Evolutionary conservation across 1,284 basidiomycete species (phyloP), one percentile per base, ranked within the genome.

Genomic region (Cronartium quercuum): DNA sequence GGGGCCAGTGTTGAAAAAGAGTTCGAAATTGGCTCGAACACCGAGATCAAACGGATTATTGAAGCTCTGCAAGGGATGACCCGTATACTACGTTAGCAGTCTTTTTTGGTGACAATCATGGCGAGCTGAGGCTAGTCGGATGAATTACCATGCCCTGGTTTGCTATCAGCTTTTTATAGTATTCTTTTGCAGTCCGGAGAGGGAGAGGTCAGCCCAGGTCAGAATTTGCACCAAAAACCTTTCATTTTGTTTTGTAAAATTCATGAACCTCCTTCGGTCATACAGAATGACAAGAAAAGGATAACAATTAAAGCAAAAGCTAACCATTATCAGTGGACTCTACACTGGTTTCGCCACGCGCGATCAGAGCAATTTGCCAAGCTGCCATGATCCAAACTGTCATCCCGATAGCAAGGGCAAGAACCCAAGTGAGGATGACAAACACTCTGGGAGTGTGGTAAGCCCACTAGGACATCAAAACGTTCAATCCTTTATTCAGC

Each of bases 41-140:
- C 95, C 95, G 6, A 96, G 83, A 81, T 98, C 90, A 81, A 94
- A 98, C 6, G 91, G 93, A 80, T 98, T 98, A 21, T 91, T 85
- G 79, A 96, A 98, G 40, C 40, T 62, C 66, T 68, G n/a, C 6
- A 40, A 24, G 6, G 6, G 35, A 61, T 29, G 29, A 29, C 29
- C 29, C 29, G 29, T 29, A 29, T 29, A 29, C 29, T 29, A 29
- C 29, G 29, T 29, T 29, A 29, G 29, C 29, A 29, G 29, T 29
- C 29, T 29, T 29, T 29, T 29, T 2, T 2, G 29, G 29, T 29
- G 29, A 2, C 2, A 2, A 29, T 29, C 29, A 29, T 29, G 29
- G 29, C 29, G 29, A 29, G 29, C 29, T 29, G 29, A 29, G 29
- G 29, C 29, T 29, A 29, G 29, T 29, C 29, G 29, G 29, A 1